phyloP scores from a whole-genome alignment of 2,329 filamentous ascomycete species.

The Podosphaera aphanis region DNA sequence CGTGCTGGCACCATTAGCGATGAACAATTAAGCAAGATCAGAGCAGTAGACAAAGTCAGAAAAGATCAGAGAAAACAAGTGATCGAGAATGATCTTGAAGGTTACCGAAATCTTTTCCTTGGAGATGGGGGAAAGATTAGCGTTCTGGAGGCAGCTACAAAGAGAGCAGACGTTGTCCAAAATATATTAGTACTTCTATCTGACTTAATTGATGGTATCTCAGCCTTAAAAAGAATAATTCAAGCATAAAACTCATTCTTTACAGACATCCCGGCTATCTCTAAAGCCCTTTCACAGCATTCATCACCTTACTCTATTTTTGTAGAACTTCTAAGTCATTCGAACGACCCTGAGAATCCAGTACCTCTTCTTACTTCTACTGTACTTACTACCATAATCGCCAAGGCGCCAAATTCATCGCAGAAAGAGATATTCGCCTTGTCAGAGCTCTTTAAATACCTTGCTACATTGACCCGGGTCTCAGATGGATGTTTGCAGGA shows the following conservation, averaged over 20 bases:
- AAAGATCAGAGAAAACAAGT: conserved; percentile 72
- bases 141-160: conserved; percentile 65
- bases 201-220: conserved; percentile 65
- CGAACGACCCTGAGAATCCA: conserved; percentile 49
- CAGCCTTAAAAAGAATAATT: background rate
- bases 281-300: conserved; percentile 51
- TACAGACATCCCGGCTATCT: conserved; percentile 55
- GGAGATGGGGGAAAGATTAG: conserved; percentile 45
- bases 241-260: conserved; percentile 2
- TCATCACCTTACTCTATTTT: conserved; percentile 61
- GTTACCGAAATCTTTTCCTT: conserved; percentile 60
- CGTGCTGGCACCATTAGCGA: conserved; percentile 85
- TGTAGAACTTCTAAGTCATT: conserved; percentile 60
- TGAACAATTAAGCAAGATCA: conserved; percentile 82
- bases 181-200: conserved; percentile 78
- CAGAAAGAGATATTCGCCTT: conserved; percentile 43
- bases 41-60: conserved; percentile 85
- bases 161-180: conserved; percentile 76
- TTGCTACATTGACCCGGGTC: conserved; percentile 62
- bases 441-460: conserved; percentile 63
- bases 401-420: conserved; percentile 31
- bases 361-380: conserved; percentile 78
- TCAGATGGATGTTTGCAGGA: conserved; percentile 81
- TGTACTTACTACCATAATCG: conserved; percentile 61
- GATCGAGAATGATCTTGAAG: conserved; percentile 56